Percentiles rank a stretch among this genome's conserved stretches.
Conservation (phyloP, 371 early-diverging fungal genomes). For the Smittium culicis region DNA sequence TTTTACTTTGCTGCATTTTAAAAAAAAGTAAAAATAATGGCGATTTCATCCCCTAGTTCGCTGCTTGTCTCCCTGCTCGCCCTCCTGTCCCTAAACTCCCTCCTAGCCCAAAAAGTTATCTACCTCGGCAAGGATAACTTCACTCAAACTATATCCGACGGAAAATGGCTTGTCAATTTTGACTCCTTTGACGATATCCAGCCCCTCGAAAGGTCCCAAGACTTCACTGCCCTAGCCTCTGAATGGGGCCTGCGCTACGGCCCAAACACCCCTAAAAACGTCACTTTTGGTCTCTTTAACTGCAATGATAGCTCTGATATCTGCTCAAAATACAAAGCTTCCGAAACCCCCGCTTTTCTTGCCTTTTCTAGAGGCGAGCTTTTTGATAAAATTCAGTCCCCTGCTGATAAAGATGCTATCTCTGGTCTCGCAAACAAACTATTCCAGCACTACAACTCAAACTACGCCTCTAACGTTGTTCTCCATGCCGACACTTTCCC, state of each 20-base stretch:
- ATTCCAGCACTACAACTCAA: background rate
- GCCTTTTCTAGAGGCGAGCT: no score
- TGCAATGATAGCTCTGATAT: background rate
- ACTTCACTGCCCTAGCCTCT: background rate
- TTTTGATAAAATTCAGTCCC: background rate
- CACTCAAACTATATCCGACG: no score
- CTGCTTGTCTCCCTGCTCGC: no score
- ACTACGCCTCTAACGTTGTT: background rate
- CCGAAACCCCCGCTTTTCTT: background rate
- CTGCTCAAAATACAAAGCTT: background rate
- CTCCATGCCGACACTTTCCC: conserved; percentile 29
- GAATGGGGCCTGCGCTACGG: background rate
- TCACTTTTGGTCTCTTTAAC: background rate
- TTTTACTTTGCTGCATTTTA: no score
- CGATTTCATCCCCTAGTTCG: no score
- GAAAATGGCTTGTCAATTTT: no score
- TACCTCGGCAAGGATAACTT: no score
- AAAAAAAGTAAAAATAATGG: no score
- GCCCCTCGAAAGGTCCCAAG: background rate
- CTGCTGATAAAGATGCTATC: background rate
- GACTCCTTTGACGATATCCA: no score
- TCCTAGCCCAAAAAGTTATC: no score
- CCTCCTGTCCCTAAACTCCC: no score
- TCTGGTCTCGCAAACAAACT: background rate
- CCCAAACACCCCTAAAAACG: background rate